Evolutionary conservation across 208 protist genomes (phyloP), one percentile per base, ranked within the genome.

Genomic region (Willaertia magna): DNA sequence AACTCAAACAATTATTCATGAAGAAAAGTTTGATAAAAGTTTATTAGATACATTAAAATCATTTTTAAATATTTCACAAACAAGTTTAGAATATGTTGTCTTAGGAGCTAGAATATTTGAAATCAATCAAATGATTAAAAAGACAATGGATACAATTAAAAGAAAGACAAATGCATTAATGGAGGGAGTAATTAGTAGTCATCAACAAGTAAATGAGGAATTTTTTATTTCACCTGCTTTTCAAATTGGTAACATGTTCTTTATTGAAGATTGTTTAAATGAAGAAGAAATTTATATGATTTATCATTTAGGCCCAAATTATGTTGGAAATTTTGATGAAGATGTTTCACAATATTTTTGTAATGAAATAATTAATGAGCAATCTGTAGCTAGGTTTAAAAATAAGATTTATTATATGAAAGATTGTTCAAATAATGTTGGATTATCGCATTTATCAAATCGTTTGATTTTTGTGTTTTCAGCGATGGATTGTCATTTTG

Each of bases 251-350:
- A 83, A 83, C 46, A 42, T 55, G 12, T 55, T 55, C 34, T 46
- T 83, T 6, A 20, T 83, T 18, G 78, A 83, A 26, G 78, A 43
- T 39, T 40, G 22, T 40, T 22, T 83, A 2, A 55, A 40, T 55
- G 78, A 48, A 40, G 14, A 39, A 55, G 78, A 83, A 83, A 42
- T 55, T 47, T 83, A 83, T 26, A 83, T 55, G 46, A 83, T 83
- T 6, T 83, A 83, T 55, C 34, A 55, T 42, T 55, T 83, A 42
- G 78, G 78, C 42, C 78, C 78, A 43, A 83, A 83, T 55, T 83
- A 83, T 55, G 42, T 83, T 22, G 78, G 78, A 20, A 83, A 3
- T 39, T 83, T 83, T 55, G 46, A 83, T n/a, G 46, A 83, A 55
- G 74, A 79, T 79, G 4, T 79, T 7, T n/a, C 40, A 39, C 43